A percentile compares a stretch with the other conserved stretches of the same genome.
phyloP scores from a whole-genome alignment of 2,329 filamentous ascomycete species.

The Phaeoacremonium minimum region DNA sequence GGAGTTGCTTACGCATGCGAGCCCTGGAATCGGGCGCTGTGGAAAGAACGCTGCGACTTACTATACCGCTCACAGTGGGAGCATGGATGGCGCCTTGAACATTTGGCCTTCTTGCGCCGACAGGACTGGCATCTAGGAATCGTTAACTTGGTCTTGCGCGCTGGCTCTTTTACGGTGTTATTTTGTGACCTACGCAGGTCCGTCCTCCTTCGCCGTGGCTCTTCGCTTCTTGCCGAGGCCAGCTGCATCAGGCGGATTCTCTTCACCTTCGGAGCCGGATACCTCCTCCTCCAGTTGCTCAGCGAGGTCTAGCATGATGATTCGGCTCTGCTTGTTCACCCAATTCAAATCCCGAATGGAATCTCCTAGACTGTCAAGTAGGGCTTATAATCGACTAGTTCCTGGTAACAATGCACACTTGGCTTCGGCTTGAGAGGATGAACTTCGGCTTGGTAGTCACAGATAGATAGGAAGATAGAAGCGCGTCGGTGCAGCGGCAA shows the following conservation, averaged over 20 bases:
- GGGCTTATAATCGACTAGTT: too few species aligned
- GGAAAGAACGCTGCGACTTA: slow-evolving; percentile 6
- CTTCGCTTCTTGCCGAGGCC: neutral
- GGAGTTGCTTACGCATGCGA: too few species aligned
- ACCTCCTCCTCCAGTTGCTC: slow-evolving; percentile 8
- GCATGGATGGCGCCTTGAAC: slow-evolving; percentile 35
- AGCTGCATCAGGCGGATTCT: neutral
- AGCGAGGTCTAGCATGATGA: neutral
- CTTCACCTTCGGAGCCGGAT: neutral
- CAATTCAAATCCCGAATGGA: too few species aligned
- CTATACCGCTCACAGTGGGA: slow-evolving; percentile 30
- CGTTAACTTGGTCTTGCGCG: too few species aligned
- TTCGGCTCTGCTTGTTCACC: too few species aligned
- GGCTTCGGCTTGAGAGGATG: too few species aligned
- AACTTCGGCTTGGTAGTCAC: too few species aligned
- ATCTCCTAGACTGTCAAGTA: too few species aligned
- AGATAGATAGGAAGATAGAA: too few species aligned
- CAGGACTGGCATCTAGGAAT: slow-evolving; percentile 30
- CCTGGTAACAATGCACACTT: too few species aligned
- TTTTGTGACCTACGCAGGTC: neutral
- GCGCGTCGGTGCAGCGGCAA: too few species aligned
- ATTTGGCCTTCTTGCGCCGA: slow-evolving; percentile 39
- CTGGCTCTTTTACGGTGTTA: too few species aligned
- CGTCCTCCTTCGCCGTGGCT: neutral
- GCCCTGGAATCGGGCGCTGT: neutral